A percentile compares a stretch with the other conserved stretches of the same genome.
phyloP scores from a whole-genome alignment of 306 rosid genomes.

The Cicer yamashitae region DNA sequence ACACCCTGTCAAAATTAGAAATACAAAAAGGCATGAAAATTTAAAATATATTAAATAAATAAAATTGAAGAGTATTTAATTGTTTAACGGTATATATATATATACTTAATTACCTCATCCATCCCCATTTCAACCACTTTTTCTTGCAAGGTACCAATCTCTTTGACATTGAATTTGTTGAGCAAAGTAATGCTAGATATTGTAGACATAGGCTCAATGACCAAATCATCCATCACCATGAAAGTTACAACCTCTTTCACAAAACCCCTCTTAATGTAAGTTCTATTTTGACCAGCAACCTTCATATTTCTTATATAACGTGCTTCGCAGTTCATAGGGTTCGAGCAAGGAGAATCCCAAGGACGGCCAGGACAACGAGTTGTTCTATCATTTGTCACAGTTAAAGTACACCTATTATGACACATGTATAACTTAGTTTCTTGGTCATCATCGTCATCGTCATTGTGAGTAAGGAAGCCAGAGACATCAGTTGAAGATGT shows the following conservation, averaged over 20 bases:
- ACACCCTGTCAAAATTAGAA: conserved; percentile 6
- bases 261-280: conserved; percentile 2
- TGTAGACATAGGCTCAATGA: conserved; percentile 47
- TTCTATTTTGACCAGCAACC: not conserved
- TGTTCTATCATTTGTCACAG: not conserved
- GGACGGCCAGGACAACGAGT: not conserved
- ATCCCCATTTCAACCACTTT: conserved; percentile 43
- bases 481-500: not conserved
- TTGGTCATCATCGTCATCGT: not conserved
- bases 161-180: conserved; percentile 44
- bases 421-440: conserved; percentile 1
- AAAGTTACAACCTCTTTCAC: conserved; percentile 52
- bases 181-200: conserved; percentile 46
- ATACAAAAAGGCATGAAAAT: not conserved
- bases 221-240: conserved; percentile 57
- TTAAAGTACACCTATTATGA: fast-evolving
- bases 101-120: conserved; percentile 38
- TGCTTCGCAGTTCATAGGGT: fast-evolving
- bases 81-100: not conserved
- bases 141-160: conserved; percentile 45
- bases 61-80: not conserved
- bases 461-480: not conserved
- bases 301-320: no score
- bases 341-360: fast-evolving
- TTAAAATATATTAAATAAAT: not conserved